These are phyloP conservation scores for Metroxylon sagu DNA, from an alignment of 176 grass and related monocot genomes.

Conservation along the genomic window DNA sequence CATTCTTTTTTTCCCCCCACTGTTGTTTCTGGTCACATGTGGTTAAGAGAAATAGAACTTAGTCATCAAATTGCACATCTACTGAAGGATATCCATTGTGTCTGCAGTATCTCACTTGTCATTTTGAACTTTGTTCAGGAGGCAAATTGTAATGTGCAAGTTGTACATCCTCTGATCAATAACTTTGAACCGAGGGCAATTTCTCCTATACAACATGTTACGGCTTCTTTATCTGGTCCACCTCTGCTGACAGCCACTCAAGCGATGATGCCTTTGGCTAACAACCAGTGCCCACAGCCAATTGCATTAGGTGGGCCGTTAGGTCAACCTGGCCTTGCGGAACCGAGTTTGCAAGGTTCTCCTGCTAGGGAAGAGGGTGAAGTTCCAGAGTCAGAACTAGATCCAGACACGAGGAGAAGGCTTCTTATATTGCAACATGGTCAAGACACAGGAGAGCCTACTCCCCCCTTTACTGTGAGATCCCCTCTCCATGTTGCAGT, in stretches of 20 bases:
- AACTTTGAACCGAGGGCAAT: slow-evolving; percentile 31
- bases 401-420: slow-evolving; percentile 81
- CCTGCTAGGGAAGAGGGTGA: slow-evolving; percentile 84
- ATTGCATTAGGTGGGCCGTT: slow-evolving; percentile 37
- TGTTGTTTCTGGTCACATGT: neutral
- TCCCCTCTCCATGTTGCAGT: slow-evolving; percentile 38
- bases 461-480: slow-evolving; percentile 25
- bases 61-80: no score
- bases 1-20: no score
- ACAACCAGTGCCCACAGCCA: slow-evolving; percentile 29
- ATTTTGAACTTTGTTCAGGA: slow-evolving; percentile 42
- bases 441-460: slow-evolving; percentile 67
- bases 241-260: slow-evolving; percentile 19
- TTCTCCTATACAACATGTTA: slow-evolving; percentile 32
- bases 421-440: slow-evolving; percentile 93
- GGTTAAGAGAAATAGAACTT: neutral
- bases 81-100: neutral
- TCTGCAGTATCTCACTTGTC: slow-evolving; percentile 16
- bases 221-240: slow-evolving; percentile 28
- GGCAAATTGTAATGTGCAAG: slow-evolving; percentile 42
- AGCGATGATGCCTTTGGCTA: slow-evolving; percentile 34
- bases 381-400: slow-evolving; percentile 82
- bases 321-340: slow-evolving; percentile 33
- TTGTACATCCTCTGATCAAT: slow-evolving; percentile 33
- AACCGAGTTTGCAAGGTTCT: slow-evolving; percentile 48